phyloP scores from a whole-genome alignment of 768 basidiomycete species.

The Cystobasidiopsis lactophilus region DNA sequence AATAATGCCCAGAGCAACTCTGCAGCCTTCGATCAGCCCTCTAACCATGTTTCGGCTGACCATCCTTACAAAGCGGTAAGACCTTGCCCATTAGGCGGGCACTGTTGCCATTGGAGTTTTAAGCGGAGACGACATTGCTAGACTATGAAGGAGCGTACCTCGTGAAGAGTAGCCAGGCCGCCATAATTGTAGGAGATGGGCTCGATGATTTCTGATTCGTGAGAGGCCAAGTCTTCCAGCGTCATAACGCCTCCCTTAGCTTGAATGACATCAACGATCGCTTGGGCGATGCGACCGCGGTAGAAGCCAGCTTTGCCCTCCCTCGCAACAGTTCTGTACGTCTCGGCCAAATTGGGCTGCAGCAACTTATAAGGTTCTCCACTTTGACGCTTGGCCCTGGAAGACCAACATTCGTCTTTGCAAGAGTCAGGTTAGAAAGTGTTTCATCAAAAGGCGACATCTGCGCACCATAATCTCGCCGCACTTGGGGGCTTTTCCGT shows the following conservation, averaged over 20 bases:
- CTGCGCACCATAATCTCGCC: too few species aligned
- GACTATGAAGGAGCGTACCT: too few species aligned
- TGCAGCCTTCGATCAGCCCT: too few species aligned
- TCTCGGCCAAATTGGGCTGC: conserved; percentile 50
- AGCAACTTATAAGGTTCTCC: conserved; percentile 31
- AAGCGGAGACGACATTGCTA: conserved; percentile 21
- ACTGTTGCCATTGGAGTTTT: conserved; percentile 74
- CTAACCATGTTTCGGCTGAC: too few species aligned
- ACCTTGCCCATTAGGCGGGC: conserved; percentile 96
- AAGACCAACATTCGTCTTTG: too few species aligned
- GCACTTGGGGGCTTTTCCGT: too few species aligned
- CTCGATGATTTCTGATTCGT: conserved; percentile 54
- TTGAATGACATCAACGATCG: conserved; percentile 63
- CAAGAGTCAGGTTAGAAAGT: too few species aligned
- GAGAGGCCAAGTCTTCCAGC: conserved; percentile 71
- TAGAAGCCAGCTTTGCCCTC: conserved; percentile 86
- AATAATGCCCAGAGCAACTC: conserved; percentile 77
- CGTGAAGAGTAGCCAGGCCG: too few species aligned
- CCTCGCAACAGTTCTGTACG: conserved; percentile 55
- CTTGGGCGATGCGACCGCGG: conserved; percentile 69
- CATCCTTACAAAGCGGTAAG: conserved; percentile 78
- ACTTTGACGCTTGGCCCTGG: too few species aligned
- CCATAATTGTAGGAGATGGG: conserved; percentile 74
- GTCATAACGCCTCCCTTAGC: conserved; percentile 82
- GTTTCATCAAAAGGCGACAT: too few species aligned